phyloP scores from a whole-genome alignment of 2,329 filamentous ascomycete genomes.

The Xylaria sp. region DNA sequence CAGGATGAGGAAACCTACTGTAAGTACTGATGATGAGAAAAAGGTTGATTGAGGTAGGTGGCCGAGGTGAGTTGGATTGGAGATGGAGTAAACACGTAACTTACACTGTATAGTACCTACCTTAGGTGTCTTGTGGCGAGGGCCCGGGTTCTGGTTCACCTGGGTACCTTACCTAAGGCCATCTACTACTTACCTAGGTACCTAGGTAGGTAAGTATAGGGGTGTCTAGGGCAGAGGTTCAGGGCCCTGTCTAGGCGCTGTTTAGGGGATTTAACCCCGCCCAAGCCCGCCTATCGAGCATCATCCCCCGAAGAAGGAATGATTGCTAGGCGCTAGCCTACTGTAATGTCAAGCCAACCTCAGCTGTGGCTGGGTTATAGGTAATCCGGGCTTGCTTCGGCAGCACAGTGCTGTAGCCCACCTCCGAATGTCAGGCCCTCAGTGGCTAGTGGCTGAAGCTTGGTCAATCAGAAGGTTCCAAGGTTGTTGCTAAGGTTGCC shows the following conservation, averaged over 20 bases:
- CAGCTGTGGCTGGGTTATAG: slow-evolving; percentile 26
- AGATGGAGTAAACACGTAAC: too few species aligned
- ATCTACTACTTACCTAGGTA: too few species aligned
- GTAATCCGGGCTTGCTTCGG: slow-evolving; percentile 12
- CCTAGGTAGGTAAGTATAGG: too few species aligned
- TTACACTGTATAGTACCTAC: background rate
- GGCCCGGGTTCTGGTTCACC: too few species aligned
- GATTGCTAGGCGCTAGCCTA: background rate
- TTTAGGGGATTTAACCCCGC: slow-evolving; percentile 1
- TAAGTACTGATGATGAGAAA: too few species aligned
- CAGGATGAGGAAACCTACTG: too few species aligned
- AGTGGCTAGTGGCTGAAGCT: slow-evolving; percentile 26
- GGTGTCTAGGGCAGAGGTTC: too few species aligned
- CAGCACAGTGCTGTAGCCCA: background rate
- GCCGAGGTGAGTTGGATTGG: too few species aligned
- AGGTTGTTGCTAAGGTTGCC: slow-evolving; percentile 6
- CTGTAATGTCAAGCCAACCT: background rate
- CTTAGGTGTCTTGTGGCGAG: background rate
- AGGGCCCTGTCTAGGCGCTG: too few species aligned
- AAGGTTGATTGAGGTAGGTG: too few species aligned
- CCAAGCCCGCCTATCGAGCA: background rate
- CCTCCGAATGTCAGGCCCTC: slow-evolving; percentile 16
- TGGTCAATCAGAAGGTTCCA: too few species aligned
- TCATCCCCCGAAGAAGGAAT: background rate
- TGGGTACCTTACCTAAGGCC: too few species aligned